These are phyloP conservation scores for Takashimella koratensis DNA, from an alignment of 1,284 basidiomycete species.

Conservation along the genomic window DNA sequence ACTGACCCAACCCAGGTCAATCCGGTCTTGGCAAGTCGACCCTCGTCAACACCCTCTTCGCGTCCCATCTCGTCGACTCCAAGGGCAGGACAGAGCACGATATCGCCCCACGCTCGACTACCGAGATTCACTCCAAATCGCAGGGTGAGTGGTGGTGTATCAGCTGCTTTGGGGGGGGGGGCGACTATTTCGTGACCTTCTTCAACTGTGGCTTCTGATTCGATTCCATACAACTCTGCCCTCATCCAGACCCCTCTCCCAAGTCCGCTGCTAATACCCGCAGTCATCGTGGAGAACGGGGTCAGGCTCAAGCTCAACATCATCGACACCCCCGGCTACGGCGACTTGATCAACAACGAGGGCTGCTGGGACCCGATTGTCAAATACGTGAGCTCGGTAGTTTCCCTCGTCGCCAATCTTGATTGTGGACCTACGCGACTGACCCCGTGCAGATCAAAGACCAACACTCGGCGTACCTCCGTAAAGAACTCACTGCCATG, in stretches of 20 bases:
- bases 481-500: constrained; percentile 98
- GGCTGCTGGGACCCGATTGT: constrained; percentile 99
- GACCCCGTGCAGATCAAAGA: constrained; percentile 56
- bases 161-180: neutral
- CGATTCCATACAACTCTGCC: no score
- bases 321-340: constrained; percentile 97
- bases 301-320: constrained; percentile 95
- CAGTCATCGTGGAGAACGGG: constrained; percentile 94
- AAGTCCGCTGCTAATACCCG: no score
- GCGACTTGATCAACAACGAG: constrained; percentile 98
- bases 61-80: constrained; percentile 94
- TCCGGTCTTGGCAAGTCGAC: constrained; percentile 98
- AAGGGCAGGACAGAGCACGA: constrained; percentile 88
- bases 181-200: neutral
- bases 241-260: no score
- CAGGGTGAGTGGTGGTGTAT: constrained; percentile 63
- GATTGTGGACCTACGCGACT: neutral
- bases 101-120: constrained; percentile 86
- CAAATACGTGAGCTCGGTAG: constrained; percentile 86
- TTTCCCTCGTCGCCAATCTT: neutral
- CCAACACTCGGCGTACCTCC: constrained; percentile 96
- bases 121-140: constrained; percentile 93
- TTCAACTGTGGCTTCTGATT: no score
- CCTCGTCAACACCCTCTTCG: constrained; percentile 97
- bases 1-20: no score